Conservation (phyloP, 352 stramenopile species). For the Blastocystis sp. region DNA sequence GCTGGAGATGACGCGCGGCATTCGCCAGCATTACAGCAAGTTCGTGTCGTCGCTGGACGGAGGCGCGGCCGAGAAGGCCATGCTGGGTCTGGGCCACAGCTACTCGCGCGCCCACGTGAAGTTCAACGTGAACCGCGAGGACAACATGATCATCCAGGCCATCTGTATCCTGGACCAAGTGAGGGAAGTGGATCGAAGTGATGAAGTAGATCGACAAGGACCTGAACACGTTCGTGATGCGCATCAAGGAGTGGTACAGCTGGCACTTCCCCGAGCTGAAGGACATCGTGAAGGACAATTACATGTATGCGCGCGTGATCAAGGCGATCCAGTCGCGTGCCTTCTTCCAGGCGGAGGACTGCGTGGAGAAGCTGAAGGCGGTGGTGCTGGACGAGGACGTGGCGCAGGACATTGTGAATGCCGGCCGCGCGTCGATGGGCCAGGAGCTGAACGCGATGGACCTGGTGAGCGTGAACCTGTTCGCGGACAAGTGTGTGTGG, state of each 20-base stretch:
- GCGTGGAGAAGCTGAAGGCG: slow-evolving; percentile 78
- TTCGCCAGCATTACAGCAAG: slow-evolving; percentile 92
- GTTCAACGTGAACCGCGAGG: slow-evolving; percentile 97
- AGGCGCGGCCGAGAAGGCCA: slow-evolving; percentile 91
- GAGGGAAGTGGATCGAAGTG: not conserved
- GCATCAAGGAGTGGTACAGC: slow-evolving; percentile 98
- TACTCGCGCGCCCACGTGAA: slow-evolving; percentile 98
- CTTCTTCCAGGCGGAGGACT: slow-evolving; percentile 47
- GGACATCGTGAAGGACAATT: slow-evolving; percentile 99
- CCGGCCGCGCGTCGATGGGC: slow-evolving; percentile 93
- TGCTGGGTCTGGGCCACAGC: slow-evolving; percentile 96
- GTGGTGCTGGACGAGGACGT: slow-evolving; percentile 96
- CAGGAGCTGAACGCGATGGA: slow-evolving; percentile 98
- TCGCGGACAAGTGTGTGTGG: slow-evolving; percentile 79
- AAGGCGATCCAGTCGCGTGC: slow-evolving; percentile 61
- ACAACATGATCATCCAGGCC: slow-evolving; percentile 99
- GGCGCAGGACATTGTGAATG: slow-evolving; percentile 88
- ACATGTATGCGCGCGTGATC: slow-evolving; percentile 81
- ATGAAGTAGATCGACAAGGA: slow-evolving; percentile 91
- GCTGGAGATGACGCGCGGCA: slow-evolving; percentile 90
- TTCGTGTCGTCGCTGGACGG: slow-evolving; percentile 95
- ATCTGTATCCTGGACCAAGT: slow-evolving; percentile 96
- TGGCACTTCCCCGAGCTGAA: slow-evolving; percentile 99
- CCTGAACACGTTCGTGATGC: slow-evolving; percentile 99
- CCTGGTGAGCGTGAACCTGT: slow-evolving; percentile 98